phyloP scores from a whole-genome alignment of 2,329 filamentous ascomycete genomes.

The Cordyceps javanica region DNA sequence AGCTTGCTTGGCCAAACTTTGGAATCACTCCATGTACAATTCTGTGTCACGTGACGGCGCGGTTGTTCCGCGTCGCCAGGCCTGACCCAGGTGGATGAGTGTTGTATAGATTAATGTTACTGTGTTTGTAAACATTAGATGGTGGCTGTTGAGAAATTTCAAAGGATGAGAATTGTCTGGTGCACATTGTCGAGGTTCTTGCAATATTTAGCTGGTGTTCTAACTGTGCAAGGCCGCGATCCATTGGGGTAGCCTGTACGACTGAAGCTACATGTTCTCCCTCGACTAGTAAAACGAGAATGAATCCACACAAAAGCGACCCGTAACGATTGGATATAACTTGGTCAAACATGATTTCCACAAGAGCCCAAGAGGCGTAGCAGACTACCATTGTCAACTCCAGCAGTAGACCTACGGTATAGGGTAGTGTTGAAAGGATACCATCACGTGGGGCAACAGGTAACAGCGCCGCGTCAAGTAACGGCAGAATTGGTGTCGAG shows the following conservation, averaged over 20 bases:
- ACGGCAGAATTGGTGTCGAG: not conserved
- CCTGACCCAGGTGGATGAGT: not conserved
- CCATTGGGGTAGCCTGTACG: too few species aligned
- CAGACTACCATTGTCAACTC: not conserved
- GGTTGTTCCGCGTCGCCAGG: not conserved
- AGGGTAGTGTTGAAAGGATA: not conserved
- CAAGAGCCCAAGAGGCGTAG: not conserved
- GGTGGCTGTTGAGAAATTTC: too few species aligned
- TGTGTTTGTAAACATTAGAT: too few species aligned
- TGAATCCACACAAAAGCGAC: too few species aligned
- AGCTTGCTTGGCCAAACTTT: not conserved
- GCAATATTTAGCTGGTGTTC: too few species aligned
- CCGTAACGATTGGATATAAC: too few species aligned
- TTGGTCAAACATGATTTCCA: too few species aligned
- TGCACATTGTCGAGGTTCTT: too few species aligned
- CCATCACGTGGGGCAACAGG: constrained; percentile 1
- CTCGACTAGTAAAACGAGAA: too few species aligned
- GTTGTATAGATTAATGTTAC: not conserved
- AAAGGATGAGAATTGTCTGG: too few species aligned
- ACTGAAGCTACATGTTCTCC: too few species aligned
- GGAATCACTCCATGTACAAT: not conserved
- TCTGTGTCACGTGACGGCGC: constrained; percentile 6
- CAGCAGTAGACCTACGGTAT: not conserved
- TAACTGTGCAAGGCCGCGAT: too few species aligned
- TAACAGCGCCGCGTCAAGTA: not conserved